Conservation (phyloP, 257 asterid genomes). For the Linaria vulgaris region DNA sequence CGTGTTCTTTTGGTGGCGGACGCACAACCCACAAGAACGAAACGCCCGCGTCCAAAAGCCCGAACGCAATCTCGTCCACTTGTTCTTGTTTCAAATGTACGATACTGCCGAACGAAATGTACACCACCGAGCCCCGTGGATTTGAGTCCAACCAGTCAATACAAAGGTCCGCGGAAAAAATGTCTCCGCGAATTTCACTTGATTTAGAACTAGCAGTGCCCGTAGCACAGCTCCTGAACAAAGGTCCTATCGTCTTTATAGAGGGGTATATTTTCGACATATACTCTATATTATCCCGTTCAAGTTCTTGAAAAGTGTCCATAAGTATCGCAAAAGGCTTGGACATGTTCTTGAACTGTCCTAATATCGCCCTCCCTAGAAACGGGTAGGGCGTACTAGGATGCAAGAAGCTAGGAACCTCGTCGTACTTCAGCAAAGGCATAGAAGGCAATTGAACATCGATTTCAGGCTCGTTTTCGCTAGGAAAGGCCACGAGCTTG, state of each 20-base stretch:
- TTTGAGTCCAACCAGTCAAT: slow-evolving; percentile 58
- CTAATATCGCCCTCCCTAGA: slow-evolving; percentile 46
- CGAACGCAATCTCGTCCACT: slow-evolving; percentile 62
- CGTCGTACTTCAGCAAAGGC: slow-evolving; percentile 66
- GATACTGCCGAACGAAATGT: slow-evolving; percentile 74
- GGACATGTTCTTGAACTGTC: slow-evolving; percentile 49
- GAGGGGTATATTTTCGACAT: slow-evolving; percentile 48
- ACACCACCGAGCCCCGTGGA: slow-evolving; percentile 54
- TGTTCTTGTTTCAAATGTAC: slow-evolving; percentile 64
- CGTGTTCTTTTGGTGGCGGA: slow-evolving; percentile 36
- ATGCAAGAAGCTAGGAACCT: slow-evolving; percentile 58
- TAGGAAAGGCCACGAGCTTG: slow-evolving; percentile 46
- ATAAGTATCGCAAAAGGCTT: slow-evolving; percentile 51
- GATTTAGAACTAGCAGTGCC: too few species aligned
- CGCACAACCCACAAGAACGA: slow-evolving; percentile 65
- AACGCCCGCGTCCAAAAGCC: slow-evolving; percentile 47
- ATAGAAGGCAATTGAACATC: slow-evolving; percentile 52
- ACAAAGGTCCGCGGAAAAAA: slow-evolving; percentile 44
- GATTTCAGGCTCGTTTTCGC: slow-evolving; percentile 39
- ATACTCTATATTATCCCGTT: slow-evolving; percentile 34
- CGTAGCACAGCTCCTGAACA: slow-evolving; percentile 35
- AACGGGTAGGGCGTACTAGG: slow-evolving; percentile 39
- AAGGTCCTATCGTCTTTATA: slow-evolving; percentile 63
- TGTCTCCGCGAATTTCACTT: slow-evolving; percentile 39
- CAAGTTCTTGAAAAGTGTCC: slow-evolving; percentile 72